Conservation (phyloP, 176 grass and related monocot species). For the Oryza meyeriana region DNA sequence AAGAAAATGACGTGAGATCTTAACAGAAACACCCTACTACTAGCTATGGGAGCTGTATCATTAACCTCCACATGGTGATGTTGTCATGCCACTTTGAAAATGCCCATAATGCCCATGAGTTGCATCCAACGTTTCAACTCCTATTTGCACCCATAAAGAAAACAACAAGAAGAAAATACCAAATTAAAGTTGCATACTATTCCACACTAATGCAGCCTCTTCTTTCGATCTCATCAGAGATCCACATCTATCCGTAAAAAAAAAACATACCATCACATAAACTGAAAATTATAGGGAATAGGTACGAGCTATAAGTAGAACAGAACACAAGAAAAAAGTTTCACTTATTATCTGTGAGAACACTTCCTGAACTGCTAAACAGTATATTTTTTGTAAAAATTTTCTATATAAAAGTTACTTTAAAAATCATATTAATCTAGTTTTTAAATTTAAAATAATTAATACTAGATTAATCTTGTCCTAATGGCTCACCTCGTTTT, state of each 20-base stretch:
- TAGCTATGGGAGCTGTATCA: neutral
- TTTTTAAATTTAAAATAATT: too few species aligned
- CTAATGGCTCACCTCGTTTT: too few species aligned
- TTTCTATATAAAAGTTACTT: too few species aligned
- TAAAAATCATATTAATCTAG: too few species aligned
- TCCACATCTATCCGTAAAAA: neutral
- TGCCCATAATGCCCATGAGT: conserved; percentile 9
- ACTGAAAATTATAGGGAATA: too few species aligned
- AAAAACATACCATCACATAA: neutral
- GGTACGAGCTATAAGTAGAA: too few species aligned
- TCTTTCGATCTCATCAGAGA: neutral
- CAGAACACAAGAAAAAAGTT: too few species aligned
- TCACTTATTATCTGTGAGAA: too few species aligned
- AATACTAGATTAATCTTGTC: too few species aligned
- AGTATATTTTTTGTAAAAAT: too few species aligned
- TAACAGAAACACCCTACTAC: neutral
- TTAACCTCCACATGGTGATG: conserved; percentile 21
- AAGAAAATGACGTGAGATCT: neutral
- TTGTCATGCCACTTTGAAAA: neutral
- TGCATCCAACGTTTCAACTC: neutral
- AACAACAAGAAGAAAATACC: neutral
- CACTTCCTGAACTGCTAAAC: too few species aligned
- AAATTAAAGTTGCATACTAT: neutral
- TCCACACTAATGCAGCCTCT: neutral
- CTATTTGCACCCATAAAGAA: neutral